A percentile compares a stretch with the other conserved stretches of the same genome.
These are phyloP conservation scores for Kwoniella mangroviensis DNA, from an alignment of 768 basidiomycete genomes.

Conservation along the genomic window DNA sequence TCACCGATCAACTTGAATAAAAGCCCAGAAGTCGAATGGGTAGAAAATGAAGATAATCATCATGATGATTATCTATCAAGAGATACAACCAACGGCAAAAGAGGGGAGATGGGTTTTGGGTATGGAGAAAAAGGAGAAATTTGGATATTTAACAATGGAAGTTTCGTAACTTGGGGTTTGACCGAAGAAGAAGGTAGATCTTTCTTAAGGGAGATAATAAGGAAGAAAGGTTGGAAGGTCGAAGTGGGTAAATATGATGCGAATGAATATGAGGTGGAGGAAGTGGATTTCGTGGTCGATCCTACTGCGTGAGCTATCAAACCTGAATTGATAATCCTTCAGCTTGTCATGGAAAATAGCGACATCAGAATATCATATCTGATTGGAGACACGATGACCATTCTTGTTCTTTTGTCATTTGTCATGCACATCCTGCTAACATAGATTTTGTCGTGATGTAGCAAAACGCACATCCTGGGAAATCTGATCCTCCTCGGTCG, in stretches of 20 bases:
- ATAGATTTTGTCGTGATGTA: slow-evolving; percentile 51
- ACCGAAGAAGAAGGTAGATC: slow-evolving; percentile 72
- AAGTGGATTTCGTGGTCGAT: slow-evolving; percentile 90
- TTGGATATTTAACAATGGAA: slow-evolving; percentile 86
- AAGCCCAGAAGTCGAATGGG: slow-evolving; percentile 63
- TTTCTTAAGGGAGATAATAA: slow-evolving; percentile 69
- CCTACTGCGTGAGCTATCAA: slow-evolving; percentile 89
- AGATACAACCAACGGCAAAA: neutral
- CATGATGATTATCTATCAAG: slow-evolving; percentile 15
- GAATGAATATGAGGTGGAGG: slow-evolving; percentile 73
- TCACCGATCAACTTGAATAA: slow-evolving; percentile 14
- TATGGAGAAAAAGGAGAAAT: slow-evolving; percentile 68
- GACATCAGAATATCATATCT: too few species aligned
- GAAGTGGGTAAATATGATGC: slow-evolving; percentile 71
- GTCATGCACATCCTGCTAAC: neutral
- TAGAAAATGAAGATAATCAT: slow-evolving; percentile 62
- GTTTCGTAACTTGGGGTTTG: slow-evolving; percentile 88
- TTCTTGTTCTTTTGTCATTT: neutral
- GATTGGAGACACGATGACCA: slow-evolving; percentile 5
- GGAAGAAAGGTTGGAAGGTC: slow-evolving; percentile 64
- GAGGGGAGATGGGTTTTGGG: slow-evolving; percentile 39
- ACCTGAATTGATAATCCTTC: too few species aligned
- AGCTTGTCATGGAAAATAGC: too few species aligned
- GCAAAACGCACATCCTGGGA: slow-evolving; percentile 84
- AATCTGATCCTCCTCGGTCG: slow-evolving; percentile 88